Conservation (phyloP, 306 rosid species). For the Myrica gale region DNA sequence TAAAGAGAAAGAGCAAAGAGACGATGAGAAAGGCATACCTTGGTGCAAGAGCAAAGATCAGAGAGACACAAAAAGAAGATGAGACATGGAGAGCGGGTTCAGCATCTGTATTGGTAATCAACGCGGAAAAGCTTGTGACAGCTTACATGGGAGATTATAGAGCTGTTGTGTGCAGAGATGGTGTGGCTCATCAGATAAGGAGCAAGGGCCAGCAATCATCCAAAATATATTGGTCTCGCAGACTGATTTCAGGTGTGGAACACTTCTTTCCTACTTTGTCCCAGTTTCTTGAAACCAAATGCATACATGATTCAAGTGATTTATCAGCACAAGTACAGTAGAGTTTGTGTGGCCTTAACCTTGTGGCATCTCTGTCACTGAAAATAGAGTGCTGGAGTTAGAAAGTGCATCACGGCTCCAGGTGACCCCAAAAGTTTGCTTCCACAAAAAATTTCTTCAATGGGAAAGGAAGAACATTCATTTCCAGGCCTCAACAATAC, state of each 20-base stretch:
- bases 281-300: not conserved
- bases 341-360: not conserved
- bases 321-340: too few relatives aligned
- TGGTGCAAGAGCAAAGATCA: slow-evolving; percentile 48
- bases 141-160: slow-evolving; percentile 70
- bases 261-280: not conserved
- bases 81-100: slow-evolving; percentile 44
- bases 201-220: slow-evolving; percentile 27
- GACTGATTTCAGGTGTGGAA: slow-evolving; percentile 51
- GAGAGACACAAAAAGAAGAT: slow-evolving; percentile 36
- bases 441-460: not conserved
- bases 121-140: slow-evolving; percentile 68
- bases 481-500: not conserved
- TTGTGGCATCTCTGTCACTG: not conserved
- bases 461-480: too few relatives aligned
- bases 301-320: not conserved
- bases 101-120: slow-evolving; percentile 59
- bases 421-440: not conserved
- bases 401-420: not conserved
- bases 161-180: slow-evolving; percentile 76
- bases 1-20: slow-evolving; percentile 56
- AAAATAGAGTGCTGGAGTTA: not conserved
- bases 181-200: slow-evolving; percentile 53
- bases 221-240: slow-evolving; percentile 53
- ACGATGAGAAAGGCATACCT: slow-evolving; percentile 65